Conservation (phyloP, 306 rosid species). For the Cyclanthera cordifolia region DNA sequence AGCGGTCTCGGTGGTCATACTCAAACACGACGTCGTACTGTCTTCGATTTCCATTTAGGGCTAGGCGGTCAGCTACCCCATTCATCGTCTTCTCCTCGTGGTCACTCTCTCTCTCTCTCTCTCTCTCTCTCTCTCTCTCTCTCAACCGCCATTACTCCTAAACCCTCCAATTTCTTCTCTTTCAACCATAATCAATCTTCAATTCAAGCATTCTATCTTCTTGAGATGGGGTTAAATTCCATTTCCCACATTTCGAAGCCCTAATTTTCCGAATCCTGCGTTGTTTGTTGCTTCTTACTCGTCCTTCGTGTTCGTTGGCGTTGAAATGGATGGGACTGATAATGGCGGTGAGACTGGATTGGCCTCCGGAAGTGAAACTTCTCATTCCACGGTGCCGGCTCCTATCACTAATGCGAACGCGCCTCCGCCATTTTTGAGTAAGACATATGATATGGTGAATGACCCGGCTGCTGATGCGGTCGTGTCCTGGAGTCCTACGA, state of each 20-base stretch:
- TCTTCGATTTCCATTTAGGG: no score
- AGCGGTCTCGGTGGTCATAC: no score
- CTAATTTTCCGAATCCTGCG: background rate
- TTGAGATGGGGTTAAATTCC: background rate
- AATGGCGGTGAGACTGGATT: constrained; percentile 23
- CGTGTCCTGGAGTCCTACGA: constrained; percentile 84
- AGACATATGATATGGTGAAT: constrained; percentile 95
- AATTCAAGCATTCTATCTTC: no score
- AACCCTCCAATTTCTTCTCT: no score
- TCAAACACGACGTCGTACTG: no score
- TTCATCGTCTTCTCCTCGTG: no score
- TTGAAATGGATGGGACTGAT: constrained; percentile 31
- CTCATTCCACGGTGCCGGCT: constrained; percentile 31
- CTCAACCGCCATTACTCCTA: no score
- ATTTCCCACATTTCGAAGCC: background rate
- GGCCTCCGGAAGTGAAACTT: background rate
- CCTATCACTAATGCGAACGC: constrained; percentile 51
- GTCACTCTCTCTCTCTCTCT: no score
- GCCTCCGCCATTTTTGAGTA: constrained; percentile 88
- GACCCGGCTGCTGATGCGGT: constrained; percentile 64
- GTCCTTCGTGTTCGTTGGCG: background rate
- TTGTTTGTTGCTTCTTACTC: background rate
- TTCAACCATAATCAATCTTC: no score
- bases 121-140: no score
- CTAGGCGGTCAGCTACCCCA: no score